phyloP scores from a whole-genome alignment of 176 grass and related monocot species.

The Ananas comosus region DNA sequence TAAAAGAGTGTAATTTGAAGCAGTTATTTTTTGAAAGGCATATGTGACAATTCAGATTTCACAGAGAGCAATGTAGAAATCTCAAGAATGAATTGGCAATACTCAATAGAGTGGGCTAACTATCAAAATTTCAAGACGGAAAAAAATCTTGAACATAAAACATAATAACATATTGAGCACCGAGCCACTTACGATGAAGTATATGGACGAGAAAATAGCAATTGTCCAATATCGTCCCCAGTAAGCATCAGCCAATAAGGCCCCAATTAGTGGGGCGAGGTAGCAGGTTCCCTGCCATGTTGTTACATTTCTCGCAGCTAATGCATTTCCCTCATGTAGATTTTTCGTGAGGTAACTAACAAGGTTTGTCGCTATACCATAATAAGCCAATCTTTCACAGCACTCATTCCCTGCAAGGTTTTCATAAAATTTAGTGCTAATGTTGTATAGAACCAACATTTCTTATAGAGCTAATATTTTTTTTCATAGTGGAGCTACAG shows the following conservation, averaged over 20 bases:
- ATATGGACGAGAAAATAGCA: constrained; percentile 64
- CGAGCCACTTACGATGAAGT: constrained; percentile 64
- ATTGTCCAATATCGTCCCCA: constrained; percentile 94
- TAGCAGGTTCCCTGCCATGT: constrained; percentile 86
- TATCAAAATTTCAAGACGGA: neutral
- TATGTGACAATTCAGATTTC: too few species aligned
- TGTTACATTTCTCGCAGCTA: constrained; percentile 72
- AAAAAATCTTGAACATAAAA: neutral
- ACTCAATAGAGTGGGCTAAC: too few species aligned
- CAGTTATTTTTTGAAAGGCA: too few species aligned
- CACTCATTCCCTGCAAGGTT: constrained; percentile 54
- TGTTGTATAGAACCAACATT: too few species aligned
- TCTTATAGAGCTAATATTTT: too few species aligned
- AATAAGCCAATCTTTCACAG: constrained; percentile 74
- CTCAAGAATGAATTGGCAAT: too few species aligned
- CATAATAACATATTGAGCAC: neutral
- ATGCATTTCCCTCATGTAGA: constrained; percentile 70
- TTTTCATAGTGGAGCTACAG: too few species aligned
- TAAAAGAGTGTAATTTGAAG: too few species aligned
- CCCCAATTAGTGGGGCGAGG: constrained; percentile 67
- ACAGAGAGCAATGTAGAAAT: too few species aligned
- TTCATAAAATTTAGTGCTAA: constrained; percentile 7
- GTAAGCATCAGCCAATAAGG: constrained; percentile 80
- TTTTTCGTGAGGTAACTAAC: constrained; percentile 82
- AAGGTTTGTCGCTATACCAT: constrained; percentile 78